Evolutionary conservation across 2,329 filamentous ascomycete genomes (phyloP).

Genomic region (Macrophomina pseudophaseolina): DNA sequence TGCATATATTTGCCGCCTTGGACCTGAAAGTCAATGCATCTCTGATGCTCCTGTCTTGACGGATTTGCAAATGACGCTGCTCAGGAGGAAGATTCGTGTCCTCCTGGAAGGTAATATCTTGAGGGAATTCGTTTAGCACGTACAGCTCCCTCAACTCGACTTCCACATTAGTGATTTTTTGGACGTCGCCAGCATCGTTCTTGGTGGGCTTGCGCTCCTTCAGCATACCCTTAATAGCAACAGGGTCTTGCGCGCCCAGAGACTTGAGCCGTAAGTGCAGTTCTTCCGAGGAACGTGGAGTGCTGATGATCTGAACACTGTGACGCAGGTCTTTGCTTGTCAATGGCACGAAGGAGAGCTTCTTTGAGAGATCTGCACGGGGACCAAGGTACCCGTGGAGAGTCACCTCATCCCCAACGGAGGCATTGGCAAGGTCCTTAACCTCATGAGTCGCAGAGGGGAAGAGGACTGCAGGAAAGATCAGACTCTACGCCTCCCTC

Average conservation of each 20-base stretch:
- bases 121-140: constrained; percentile 74
- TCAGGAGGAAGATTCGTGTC: constrained; percentile 76
- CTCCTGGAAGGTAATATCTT: constrained; percentile 75
- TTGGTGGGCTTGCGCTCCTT: constrained; percentile 47
- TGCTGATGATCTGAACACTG: constrained; percentile 58
- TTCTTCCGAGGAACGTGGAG: constrained; percentile 41
- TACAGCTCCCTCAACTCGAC: constrained; percentile 67
- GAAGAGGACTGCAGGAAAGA: constrained; percentile 49
- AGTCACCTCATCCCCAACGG: constrained; percentile 51
- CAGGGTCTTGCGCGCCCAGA: constrained; percentile 58
- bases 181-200: constrained; percentile 36
- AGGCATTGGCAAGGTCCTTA: constrained; percentile 31
- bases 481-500: constrained; percentile 23
- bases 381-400: constrained; percentile 76
- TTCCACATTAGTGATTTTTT: constrained; percentile 55
- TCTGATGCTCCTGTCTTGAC: constrained; percentile 71
- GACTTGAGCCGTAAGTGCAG: constrained; percentile 48
- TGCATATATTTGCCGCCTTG: constrained; percentile 60
- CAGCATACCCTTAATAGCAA: constrained; percentile 58
- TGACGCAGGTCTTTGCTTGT: constrained; percentile 50
- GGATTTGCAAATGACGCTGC: constrained; percentile 82
- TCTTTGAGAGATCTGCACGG: constrained; percentile 69
- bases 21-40: constrained; percentile 74
- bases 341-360: constrained; percentile 72
- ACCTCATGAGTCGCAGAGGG: constrained; percentile 50